Base-by-base conservation (phyloP, 306 rosid species). In the Sicyos baderoa region DNA sequence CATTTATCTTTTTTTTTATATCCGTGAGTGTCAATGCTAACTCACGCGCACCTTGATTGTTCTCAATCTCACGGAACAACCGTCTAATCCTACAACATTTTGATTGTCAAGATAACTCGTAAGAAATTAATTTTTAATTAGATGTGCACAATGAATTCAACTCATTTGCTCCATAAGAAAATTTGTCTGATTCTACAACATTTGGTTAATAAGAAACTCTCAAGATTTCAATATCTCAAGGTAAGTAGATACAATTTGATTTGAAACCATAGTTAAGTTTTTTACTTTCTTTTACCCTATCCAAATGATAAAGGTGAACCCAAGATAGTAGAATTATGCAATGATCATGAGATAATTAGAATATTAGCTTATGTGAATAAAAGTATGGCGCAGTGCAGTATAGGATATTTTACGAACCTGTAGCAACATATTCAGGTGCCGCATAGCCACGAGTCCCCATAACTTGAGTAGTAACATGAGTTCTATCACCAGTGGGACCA, bases 391-490 rank as follows among this genome's bases (percentile, higher is more conserved):
- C 1, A 15, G 4, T 52, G 49, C 25, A 58, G 15, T 9, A 25
- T 15, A 48, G 18, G 73, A 49, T 37, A 59, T 67, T 40, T 74
- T 65, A 82, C 77, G 55, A 15, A 93, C 99, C 99, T 75, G 99
- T 93, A 25, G 99, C 94, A 69, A 93, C 87, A 79, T 93, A 93
- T 80, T 93, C 97, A 12, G 99, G 99, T 52, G 97, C 99, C 0
- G 97, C 99, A 64, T 93, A 93, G 79, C 99, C 97, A 12, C 85
- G 94, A 62, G 99, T 93, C 11, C 99, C 99, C 82, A 93, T 79
- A 70, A 90, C 97, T 80, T 85, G 99, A 54, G 99, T 93, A 68
- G 99, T 86, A 6, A 93, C 99, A 40, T 93, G 99, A 74, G 99
- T 93, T 79, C 86, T 76, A 80, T 90, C 97, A 54, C 99, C 99